Evolutionary conservation across 352 stramenopile genomes (phyloP).

Genomic region (Globisporangium carolinianum): DNA sequence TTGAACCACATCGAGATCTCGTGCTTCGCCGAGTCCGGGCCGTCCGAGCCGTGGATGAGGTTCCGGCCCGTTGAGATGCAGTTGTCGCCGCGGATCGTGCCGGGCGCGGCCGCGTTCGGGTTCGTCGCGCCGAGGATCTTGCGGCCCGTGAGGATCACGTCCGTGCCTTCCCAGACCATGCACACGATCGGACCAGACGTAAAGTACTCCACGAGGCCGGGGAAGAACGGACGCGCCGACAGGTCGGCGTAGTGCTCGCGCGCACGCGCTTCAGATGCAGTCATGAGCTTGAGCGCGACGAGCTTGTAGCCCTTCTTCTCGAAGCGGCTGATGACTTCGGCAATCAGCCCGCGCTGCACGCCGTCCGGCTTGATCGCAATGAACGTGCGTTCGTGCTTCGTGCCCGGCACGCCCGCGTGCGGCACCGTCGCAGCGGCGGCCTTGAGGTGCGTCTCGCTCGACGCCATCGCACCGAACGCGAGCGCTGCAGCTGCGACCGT

Average conservation of each 20-base stretch:
- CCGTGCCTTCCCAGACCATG: conserved; percentile 93
- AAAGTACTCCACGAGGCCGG: conserved; percentile 88
- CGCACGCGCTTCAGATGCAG: conserved; percentile 85
- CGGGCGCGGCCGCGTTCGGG: conserved; percentile 90
- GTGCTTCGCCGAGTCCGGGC: conserved; percentile 87
- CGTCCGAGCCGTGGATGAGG: conserved; percentile 91
- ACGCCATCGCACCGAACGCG: conserved; percentile 29
- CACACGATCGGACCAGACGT: conserved; percentile 92
- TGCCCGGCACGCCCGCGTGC: conserved; percentile 83
- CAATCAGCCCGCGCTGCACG: conserved; percentile 91
- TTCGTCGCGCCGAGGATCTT: conserved; percentile 95
- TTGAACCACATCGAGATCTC: conserved; percentile 94
- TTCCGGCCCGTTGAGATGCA: conserved; percentile 89
- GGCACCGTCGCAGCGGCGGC: conserved; percentile 27
- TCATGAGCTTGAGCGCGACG: conserved; percentile 93
- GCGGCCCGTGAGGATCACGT: conserved; percentile 92
- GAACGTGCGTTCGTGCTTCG: conserved; percentile 92
- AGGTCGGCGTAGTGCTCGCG: conserved; percentile 93
- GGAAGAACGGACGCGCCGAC: conserved; percentile 89
- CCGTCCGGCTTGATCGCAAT: conserved; percentile 94
- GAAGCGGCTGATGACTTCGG: conserved; percentile 93
- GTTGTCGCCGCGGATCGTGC: conserved; percentile 93
- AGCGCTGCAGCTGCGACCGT: conserved; percentile 40
- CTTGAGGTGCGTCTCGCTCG: conserved; percentile 38
- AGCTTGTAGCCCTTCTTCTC: conserved; percentile 96